phyloP scores from a whole-genome alignment of 306 rosid genomes.

The Sechiopsis laciniata region DNA sequence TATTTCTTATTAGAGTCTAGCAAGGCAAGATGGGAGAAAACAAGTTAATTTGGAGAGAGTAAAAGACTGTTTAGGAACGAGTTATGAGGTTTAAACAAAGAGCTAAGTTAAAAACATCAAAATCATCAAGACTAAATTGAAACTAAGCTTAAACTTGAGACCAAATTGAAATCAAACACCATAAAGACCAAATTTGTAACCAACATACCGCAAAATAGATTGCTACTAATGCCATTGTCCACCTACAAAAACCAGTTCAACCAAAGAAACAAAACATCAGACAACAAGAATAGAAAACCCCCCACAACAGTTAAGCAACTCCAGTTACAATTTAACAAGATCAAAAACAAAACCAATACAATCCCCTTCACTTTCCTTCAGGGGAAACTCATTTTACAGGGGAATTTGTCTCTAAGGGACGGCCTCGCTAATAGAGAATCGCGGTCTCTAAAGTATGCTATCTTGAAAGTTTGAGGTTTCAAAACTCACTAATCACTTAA shows the following conservation, averaged over 20 bases:
- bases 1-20: neutral
- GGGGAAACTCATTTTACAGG: neutral
- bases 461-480: too few relatives aligned
- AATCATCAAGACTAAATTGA: neutral
- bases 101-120: too few relatives aligned
- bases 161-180: neutral
- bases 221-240: slow-evolving; percentile 25
- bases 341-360: neutral
- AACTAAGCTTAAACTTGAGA: neutral
- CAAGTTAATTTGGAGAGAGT: neutral
- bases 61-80: neutral
- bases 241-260: slow-evolving; percentile 16
- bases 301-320: neutral
- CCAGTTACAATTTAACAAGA: neutral
- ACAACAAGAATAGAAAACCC: neutral
- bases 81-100: neutral
- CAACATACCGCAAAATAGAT: slow-evolving; percentile 26
- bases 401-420: too few relatives aligned
- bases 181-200: neutral
- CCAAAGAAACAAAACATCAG: slow-evolving; percentile 9
- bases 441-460: too few relatives aligned
- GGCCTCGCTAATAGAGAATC: too few relatives aligned
- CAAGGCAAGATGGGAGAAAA: neutral
- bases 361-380: neutral
- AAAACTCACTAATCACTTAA: too few relatives aligned